A percentile compares a stretch with the other conserved stretches of the same genome.
These are phyloP conservation scores for Aspergillus sclerotiicarbonarius DNA, from an alignment of 495 filamentous ascomycete species.

Conservation along the genomic window DNA sequence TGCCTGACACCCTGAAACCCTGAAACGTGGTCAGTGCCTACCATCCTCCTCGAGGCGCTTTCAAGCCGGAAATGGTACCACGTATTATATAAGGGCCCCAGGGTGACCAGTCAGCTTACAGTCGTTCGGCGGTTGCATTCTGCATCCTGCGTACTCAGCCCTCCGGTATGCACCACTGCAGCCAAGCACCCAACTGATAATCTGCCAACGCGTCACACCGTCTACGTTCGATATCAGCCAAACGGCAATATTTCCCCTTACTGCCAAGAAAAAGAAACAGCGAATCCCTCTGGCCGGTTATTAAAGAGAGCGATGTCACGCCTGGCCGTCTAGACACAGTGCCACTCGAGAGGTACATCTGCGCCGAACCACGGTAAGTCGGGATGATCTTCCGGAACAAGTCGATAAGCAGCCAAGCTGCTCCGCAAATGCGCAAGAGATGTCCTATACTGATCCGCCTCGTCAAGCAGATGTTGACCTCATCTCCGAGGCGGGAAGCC, in stretches of 20 bases:
- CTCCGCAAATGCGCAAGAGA: constrained; percentile 5
- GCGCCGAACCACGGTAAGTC: constrained; percentile 4
- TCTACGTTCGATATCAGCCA: constrained; percentile 12
- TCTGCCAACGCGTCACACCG: constrained; percentile 27
- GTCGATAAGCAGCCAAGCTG: not conserved
- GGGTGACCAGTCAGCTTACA: constrained; percentile 10
- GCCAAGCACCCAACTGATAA: constrained; percentile 14
- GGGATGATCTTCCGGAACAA: constrained; percentile 7
- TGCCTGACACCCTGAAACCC: constrained; percentile 1
- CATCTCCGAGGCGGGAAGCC: constrained; percentile 10
- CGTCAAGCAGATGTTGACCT: constrained; percentile 14
- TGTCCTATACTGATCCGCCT: constrained; percentile 2
- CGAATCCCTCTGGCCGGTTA: not conserved
- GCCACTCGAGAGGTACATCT: not conserved
- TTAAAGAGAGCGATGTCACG: constrained; percentile 2
- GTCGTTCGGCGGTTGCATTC: constrained; percentile 2
- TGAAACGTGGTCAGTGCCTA: constrained; percentile 4
- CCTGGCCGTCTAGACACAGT: not conserved
- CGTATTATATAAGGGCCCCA: constrained; percentile 16
- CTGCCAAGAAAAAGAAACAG: not conserved
- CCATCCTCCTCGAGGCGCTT: constrained; percentile 4
- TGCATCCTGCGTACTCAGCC: constrained; percentile 23
- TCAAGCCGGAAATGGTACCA: constrained; percentile 13
- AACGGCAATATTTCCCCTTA: constrained; percentile 14
- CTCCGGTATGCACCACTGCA: constrained; percentile 15